Evolutionary conservation across 768 basidiomycete genomes (phyloP), one percentile per base, ranked within the genome.

Genomic region (Leccinum truebloodii): DNA sequence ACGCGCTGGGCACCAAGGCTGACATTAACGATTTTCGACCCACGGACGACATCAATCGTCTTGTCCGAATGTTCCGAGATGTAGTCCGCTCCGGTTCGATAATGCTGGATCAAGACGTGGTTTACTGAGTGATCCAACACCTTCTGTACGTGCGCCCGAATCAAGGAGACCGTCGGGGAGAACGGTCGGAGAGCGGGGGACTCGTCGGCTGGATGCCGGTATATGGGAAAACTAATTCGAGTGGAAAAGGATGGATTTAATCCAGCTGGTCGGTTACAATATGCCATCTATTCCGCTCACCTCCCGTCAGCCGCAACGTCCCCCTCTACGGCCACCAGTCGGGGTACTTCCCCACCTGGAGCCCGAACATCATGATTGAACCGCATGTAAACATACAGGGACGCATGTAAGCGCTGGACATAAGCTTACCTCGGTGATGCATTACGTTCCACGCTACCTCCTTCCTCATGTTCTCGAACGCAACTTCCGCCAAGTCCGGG

Each of bases 21-120:
- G 62, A 93, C 87, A 60, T 94, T 94, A 61, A 90, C 89, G 63
- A 93, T 88, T 57, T 79, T 85, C 7, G 90, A 89, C 34, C 85
- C 87, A 14, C 80, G 83, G 4, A 87, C 84, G 63, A 94, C 83
- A 70, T 94, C 92, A 65, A 93, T 82, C 6, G 91, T 94, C 75
- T 94, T 94, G 73, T 94, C 91, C 0, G 89, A 89, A 71, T 94
- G 91, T 65, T 92, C 90, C 0, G 90, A 92, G 63, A 93, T 93
- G 73, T 87, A 89, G 73, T 93, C 92, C 30, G 82, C 83, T 6
- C 91, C 92, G 13, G 80, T 81, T 59, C 91, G 89, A 69, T 93
- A 93, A 69, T 84, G 81, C 67, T 93, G 92, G 54, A 93, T 90
- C 32, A 94, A 81, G 52, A 90, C 91, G 65, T 94, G 91, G 67